Base-by-base conservation (phyloP, 75 land plant species). In the Selaginella tamariscina region DNA sequence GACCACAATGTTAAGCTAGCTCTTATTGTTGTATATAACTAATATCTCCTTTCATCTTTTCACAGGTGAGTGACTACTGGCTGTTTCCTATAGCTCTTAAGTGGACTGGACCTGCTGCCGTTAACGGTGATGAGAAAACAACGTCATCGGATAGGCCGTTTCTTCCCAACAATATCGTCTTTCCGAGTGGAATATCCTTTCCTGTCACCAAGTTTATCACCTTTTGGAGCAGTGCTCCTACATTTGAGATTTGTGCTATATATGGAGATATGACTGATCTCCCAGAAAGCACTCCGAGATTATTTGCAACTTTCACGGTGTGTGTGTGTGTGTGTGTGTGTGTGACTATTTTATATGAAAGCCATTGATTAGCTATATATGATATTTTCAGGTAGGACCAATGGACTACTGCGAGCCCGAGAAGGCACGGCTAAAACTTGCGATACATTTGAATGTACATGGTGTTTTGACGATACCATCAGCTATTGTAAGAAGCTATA, bases 21-120 rank as follows among this genome's bases (percentile, higher is more conserved):
- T 49, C 20, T 11, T 49, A 11, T 11, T 11, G 54, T 11, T 49
- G 8, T 15, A 33, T 11, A 49, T 49, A 49, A 11, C 20, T 49
- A 49, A 49, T 49, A n/a, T n/a, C n/a, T n/a, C n/a, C 20, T 11
- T 49, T 49, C 20, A 11, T 15, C 55, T 56, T 57, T 13, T 23
- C 26, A 21, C 85, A 91, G 96, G 98, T 94, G 11, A 83, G 87
- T 75, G 98, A 94, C 64, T 75, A 78, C 11, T 79, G 80, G 73
- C 91, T 95, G 11, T 94, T 82, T 68, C 80, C 96, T 5, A 78
- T 94, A 56, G 89, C 82, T 2, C 70, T 94, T 32, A 65, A 81
- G 22, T 79, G 78, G 72, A 86, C 83, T 56, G 88, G 83, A 66
- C 77, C 78, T 31, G 84, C 89, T 31, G 72, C 83, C 30, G 64